phyloP scores from a whole-genome alignment of 768 basidiomycete species.

The Pilatotrama ljubarskyi region DNA sequence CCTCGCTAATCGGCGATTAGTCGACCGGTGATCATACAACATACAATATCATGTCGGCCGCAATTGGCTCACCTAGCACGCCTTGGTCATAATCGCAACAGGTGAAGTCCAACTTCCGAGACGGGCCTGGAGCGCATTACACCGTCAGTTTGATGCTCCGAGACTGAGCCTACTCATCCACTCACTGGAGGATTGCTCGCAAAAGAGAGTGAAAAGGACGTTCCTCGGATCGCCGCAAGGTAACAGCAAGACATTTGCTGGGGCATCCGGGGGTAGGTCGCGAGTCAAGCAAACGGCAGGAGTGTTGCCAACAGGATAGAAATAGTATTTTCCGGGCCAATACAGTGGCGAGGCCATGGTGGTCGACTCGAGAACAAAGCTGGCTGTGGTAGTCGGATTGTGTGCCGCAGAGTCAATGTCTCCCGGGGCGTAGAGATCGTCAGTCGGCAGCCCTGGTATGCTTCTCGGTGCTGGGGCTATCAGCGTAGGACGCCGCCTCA shows the following conservation, averaged over 20 bases:
- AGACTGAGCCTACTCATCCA: too few species aligned
- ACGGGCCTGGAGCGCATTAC: too few species aligned
- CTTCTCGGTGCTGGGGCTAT: too few species aligned
- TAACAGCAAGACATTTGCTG: conserved; percentile 43
- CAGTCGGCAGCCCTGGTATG: too few species aligned
- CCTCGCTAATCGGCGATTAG: conserved; percentile 15
- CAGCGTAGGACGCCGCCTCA: too few species aligned
- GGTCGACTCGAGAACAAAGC: not conserved
- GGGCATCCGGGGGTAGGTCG: conserved; percentile 45
- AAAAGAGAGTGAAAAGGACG: conserved; percentile 17
- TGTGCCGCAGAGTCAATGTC: not conserved
- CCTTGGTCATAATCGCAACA: conserved; percentile 23
- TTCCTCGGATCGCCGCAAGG: conserved; percentile 23
- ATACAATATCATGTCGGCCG: too few species aligned
- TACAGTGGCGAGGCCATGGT: conserved; percentile 45
- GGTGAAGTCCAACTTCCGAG: too few species aligned
- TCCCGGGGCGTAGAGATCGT: too few species aligned
- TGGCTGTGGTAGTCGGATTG: too few species aligned
- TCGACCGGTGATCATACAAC: too few species aligned
- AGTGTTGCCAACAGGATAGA: conserved; percentile 64
- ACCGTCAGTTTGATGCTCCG: too few species aligned
- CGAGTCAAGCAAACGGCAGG: conserved; percentile 50
- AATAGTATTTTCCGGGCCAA: conserved; percentile 46
- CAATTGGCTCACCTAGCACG: conserved; percentile 14
- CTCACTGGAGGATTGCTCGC: not conserved